These are phyloP conservation scores for Ministeria vibrans DNA, from an alignment of 78 protist genomes.

Conservation along the genomic window DNA sequence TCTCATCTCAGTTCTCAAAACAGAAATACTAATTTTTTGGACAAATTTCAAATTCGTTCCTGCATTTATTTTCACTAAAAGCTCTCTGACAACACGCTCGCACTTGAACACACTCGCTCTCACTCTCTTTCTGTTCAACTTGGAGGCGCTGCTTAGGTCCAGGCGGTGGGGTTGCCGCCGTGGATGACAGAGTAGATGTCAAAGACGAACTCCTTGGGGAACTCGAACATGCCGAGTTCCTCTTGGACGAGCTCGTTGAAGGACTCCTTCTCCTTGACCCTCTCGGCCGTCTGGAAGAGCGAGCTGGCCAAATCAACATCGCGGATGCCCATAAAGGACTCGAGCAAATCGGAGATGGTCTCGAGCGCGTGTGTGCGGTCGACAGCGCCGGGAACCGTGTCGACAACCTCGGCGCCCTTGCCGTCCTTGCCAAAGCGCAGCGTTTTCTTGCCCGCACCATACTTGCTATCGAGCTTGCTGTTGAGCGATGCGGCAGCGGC, in stretches of 20 bases:
- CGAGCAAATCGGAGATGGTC: background rate
- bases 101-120: no score
- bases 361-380: no score
- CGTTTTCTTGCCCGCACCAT: background rate
- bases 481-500: background rate
- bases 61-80: no score
- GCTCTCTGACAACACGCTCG: no score
- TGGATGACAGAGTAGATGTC: background rate
- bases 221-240: background rate
- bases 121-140: no score
- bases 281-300: background rate
- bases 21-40: no score
- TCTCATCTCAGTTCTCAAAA: no score
- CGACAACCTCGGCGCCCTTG: background rate
- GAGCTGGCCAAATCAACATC: background rate
- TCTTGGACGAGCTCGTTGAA: background rate
- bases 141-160: background rate
- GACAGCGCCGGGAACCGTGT: background rate
- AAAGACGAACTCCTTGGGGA: constrained; percentile 1
- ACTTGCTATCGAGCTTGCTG: background rate
- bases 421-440: background rate
- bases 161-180: background rate
- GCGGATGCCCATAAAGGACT: constrained; percentile 8
- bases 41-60: no score
- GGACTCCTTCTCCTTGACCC: background rate